Evolutionary conservation across 495 filamentous ascomycete species (phyloP), one percentile per base, ranked within the genome.

Genomic region (Trichoderma orchidacearum): DNA sequence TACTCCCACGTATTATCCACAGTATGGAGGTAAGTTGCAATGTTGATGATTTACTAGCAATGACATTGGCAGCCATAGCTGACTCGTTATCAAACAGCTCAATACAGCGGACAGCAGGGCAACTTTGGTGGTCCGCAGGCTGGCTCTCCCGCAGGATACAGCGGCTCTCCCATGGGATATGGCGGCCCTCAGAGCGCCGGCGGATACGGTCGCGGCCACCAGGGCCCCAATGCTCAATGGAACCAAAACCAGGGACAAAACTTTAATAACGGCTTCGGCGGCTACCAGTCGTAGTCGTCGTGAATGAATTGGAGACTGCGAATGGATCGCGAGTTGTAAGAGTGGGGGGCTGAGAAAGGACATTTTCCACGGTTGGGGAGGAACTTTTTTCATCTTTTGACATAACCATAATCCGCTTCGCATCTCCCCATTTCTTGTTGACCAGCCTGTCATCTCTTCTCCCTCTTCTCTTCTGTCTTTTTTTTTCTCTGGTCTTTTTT

Each of bases 1-100:
- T 63, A 87, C 84, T 0, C 88, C 89, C 8, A 82, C 80, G 21
- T 96, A 87, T 75, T 98, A 96, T 70, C 94, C 93, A 60, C 94
- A 97, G 70, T 98, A 96, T 64, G 83, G 82, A 61, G 78, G 79
- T 78, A 83, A 61, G 73, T 83, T 58, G 68, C 80, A n/a, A n/a
- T 81, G 73, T 78, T 81, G 77, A 68, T n/a, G 27, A 53, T 21
- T 13, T 53, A 3, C 1, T 31, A 28, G 28, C 3, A 18, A 6
- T 3, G 30, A 30, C 13, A 53, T 21, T n/a, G 27, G 28, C 27
- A 23, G 27, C 51, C 21, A 30, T 23, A 28, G 41, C 60, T 65
- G 54, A 67, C 61, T 27, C 53, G 63, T 54, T 55, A 57, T 30
- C 27, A 36, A 67, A 66, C 67, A 60, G 75, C 74, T 48, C 77